Evolutionary conservation across 257 asterid genomes (phyloP).

Genomic region (Fraxinus quadrangulata): DNA sequence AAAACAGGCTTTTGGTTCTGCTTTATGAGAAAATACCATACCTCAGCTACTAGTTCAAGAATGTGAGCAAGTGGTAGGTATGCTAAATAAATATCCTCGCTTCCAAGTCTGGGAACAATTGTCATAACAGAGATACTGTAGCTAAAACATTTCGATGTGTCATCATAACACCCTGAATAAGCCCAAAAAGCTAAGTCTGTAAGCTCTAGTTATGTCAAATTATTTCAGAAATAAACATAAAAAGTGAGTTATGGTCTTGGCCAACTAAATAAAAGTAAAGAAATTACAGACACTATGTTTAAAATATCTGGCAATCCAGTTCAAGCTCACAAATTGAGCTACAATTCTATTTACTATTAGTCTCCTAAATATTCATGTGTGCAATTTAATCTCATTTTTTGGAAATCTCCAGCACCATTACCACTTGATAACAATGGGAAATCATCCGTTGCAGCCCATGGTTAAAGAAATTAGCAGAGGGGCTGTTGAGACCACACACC

Average conservation of each 20-base stretch:
- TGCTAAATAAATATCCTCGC: constrained; percentile 80
- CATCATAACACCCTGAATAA: constrained; percentile 94
- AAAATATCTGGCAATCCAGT: neutral
- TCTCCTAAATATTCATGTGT: neutral
- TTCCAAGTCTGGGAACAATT: constrained; percentile 79
- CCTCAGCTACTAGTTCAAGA: constrained; percentile 99
- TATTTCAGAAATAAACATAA: neutral
- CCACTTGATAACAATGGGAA: neutral
- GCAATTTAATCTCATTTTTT: neutral
- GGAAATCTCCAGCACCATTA: neutral
- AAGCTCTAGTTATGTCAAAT: neutral
- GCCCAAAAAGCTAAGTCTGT: constrained; percentile 14
- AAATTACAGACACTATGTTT: too few species aligned
- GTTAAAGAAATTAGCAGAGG: neutral
- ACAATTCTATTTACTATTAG: neutral
- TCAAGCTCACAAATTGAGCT: neutral
- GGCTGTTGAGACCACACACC: too few species aligned
- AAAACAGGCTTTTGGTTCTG: neutral
- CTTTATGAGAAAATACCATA: constrained; percentile 27
- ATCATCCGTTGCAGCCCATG: neutral
- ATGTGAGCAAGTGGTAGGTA: constrained; percentile 95
- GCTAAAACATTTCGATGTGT: constrained; percentile 90
- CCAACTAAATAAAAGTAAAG: constrained; percentile 13
- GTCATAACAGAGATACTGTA: constrained; percentile 86
- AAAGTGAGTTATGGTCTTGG: neutral